These are phyloP conservation scores for Fusarium sp. DNA, from an alignment of 2,329 filamentous ascomycete species.

Conservation along the genomic window DNA sequence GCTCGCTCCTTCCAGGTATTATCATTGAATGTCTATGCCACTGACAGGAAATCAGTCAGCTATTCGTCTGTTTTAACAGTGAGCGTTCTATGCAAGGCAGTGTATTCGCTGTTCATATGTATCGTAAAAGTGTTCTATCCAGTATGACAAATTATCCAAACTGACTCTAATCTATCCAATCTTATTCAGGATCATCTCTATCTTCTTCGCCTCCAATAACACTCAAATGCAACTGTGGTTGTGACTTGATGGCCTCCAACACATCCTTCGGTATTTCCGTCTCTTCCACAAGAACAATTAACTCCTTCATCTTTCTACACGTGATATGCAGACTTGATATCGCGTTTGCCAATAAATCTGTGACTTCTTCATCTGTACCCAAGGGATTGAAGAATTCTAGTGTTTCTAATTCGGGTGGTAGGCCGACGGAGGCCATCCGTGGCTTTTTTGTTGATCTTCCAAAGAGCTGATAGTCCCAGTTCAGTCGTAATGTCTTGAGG, in stretches of 20 bases:
- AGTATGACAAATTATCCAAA: background rate
- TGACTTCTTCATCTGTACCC: conserved; percentile 60
- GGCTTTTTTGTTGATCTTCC: conserved; percentile 58
- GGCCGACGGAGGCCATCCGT: conserved; percentile 58
- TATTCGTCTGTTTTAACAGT: background rate
- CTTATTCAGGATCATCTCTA: background rate
- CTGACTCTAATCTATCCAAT: background rate
- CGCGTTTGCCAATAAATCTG: conserved; percentile 56
- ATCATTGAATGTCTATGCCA: background rate
- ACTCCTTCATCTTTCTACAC: conserved; percentile 52
- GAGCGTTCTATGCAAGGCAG: background rate
- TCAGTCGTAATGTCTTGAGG: conserved; percentile 56
- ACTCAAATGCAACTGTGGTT: conserved; percentile 48
- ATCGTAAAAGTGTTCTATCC: conserved; percentile 4
- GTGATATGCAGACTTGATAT: conserved; percentile 54
- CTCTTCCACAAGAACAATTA: conserved; percentile 53
- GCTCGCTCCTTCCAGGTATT: background rate
- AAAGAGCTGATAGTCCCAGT: conserved; percentile 62
- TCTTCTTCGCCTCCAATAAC: conserved; percentile 46
- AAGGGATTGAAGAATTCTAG: conserved; percentile 60
- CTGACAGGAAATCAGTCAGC: background rate
- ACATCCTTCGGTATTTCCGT: conserved; percentile 50
- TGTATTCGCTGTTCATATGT: background rate
- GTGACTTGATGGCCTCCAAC: conserved; percentile 50
- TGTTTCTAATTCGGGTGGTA: conserved; percentile 58